phyloP scores from a whole-genome alignment of 2,329 filamentous ascomycete species.

The Immersiporthe knoxdaviesiana region DNA sequence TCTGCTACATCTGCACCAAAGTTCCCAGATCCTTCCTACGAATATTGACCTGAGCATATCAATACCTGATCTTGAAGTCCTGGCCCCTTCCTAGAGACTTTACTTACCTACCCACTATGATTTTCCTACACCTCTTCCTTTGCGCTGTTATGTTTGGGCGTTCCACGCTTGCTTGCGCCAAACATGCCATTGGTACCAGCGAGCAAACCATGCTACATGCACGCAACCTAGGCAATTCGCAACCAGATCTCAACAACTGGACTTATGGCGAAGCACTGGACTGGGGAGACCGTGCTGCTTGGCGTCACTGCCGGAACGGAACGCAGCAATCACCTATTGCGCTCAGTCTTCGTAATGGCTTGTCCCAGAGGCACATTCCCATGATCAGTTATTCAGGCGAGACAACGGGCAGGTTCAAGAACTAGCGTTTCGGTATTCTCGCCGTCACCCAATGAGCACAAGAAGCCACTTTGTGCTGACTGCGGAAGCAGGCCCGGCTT shows the following conservation, averaged over 20 bases:
- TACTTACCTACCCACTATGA: neutral
- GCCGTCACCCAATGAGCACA: conserved; percentile 34
- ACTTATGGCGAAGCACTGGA: conserved; percentile 44
- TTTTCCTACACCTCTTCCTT: neutral
- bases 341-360: conserved; percentile 44
- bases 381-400: conserved; percentile 46
- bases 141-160: neutral
- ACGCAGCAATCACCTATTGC: conserved; percentile 55
- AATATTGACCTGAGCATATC: neutral
- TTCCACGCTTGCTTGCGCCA: neutral
- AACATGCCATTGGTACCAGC: neutral
- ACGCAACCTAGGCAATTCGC: neutral
- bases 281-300: conserved; percentile 43
- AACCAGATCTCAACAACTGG: conserved; percentile 30
- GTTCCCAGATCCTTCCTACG: neutral
- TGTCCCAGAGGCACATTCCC: conserved; percentile 45
- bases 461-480: neutral
- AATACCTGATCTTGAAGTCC: neutral
- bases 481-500: conserved; percentile 33
- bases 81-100: neutral
- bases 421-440: conserved; percentile 55
- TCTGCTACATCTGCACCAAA: neutral
- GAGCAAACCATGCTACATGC: no score
- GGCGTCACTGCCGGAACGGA: conserved; percentile 49
- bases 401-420: conserved; percentile 46